Evolutionary conservation across 2,329 filamentous ascomycete genomes (phyloP).

Genomic region (Neonectria faginata): DNA sequence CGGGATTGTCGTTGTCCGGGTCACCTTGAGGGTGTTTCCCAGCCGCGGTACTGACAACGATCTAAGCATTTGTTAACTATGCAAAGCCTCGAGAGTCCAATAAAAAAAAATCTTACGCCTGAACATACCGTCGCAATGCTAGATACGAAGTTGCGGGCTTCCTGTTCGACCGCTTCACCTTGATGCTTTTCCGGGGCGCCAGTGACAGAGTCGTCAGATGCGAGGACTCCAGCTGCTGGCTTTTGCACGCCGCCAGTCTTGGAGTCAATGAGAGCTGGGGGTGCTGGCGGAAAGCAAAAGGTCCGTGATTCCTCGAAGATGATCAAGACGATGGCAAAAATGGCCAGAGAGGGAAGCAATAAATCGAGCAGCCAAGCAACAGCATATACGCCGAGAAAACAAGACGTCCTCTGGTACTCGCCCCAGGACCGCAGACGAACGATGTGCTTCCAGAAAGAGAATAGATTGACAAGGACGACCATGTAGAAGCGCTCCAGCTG

Average conservation of each 20-base stretch:
- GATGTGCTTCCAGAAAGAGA: constrained; percentile 78
- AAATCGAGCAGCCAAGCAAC: constrained; percentile 79
- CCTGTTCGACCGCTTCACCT: constrained; percentile 85
- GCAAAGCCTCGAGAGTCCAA: not conserved
- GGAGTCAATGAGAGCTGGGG: constrained; percentile 76
- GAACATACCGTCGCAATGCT: constrained; percentile 64
- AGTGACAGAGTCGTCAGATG: constrained; percentile 80
- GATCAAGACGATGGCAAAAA: constrained; percentile 73
- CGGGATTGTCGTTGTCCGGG: constrained; percentile 62
- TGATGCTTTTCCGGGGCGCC: constrained; percentile 86
- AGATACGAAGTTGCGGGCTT: constrained; percentile 84
- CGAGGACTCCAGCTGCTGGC: constrained; percentile 79
- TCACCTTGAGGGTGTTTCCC: constrained; percentile 80
- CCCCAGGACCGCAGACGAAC: constrained; percentile 83
- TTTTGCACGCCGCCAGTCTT: constrained; percentile 81
- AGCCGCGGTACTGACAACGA: constrained; percentile 79
- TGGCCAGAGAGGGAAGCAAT: constrained; percentile 70
- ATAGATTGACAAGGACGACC: constrained; percentile 76
- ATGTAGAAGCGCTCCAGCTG: constrained; percentile 86
- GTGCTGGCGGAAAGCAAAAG: constrained; percentile 80
- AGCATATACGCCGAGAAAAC: constrained; percentile 68
- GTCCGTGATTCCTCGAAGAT: constrained; percentile 71
- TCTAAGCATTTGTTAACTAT: constrained; percentile 66
- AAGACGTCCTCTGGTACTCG: constrained; percentile 75
- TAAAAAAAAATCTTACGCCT: constrained; percentile 45